Evolutionary conservation across 179 eudicot species (phyloP), one percentile per base, ranked within the genome.

Genomic region (Vitellaria paradoxa): DNA sequence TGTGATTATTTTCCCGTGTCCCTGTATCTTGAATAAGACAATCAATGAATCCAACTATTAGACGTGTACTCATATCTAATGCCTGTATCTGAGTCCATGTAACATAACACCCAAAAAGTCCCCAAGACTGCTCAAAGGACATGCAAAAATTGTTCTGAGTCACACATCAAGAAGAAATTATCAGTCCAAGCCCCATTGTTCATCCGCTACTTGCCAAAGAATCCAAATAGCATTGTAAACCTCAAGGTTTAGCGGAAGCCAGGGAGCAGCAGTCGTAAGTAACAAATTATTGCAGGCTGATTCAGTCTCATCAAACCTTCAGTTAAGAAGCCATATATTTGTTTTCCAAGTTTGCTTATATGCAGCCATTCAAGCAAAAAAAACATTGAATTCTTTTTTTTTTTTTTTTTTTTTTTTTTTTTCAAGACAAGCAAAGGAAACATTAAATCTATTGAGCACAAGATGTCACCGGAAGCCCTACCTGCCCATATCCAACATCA

Each of bases 401-500:
- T n/a, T n/a, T n/a, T n/a, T n/a, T n/a, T n/a, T 20, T 20, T 23
- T 50, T 50, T n/a, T 30, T 30, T 30, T 30, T 30, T 30, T 30
- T 57, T 69, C 49, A 7, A 9, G 45, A 42, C 18, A 65, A 65
- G 47, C n/a, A 15, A 37, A 37, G 47, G 11, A 13, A 37, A 65
- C 18, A 37, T 65, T 7, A 40, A 72, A 71, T 17, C 14, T 30
- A 17, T 23, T n/a, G 23, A 26, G 69, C 5, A 75, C 9, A n/a
- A 63, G 21, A 49, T 24, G 60, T 7, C 18, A 49, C 9, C 15
- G 56, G 5, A 57, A 71, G 26, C 42, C 65, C 45, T 82, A 96
- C 99, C 99, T 93, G 99, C 72, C 94, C 99, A 79, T 96, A 92
- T 45, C 99, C 99, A 21, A 96, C 99, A 82, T 96, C 99, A 68